Conservation (phyloP, 805 yeast species). For the Candida mattraensis region DNA sequence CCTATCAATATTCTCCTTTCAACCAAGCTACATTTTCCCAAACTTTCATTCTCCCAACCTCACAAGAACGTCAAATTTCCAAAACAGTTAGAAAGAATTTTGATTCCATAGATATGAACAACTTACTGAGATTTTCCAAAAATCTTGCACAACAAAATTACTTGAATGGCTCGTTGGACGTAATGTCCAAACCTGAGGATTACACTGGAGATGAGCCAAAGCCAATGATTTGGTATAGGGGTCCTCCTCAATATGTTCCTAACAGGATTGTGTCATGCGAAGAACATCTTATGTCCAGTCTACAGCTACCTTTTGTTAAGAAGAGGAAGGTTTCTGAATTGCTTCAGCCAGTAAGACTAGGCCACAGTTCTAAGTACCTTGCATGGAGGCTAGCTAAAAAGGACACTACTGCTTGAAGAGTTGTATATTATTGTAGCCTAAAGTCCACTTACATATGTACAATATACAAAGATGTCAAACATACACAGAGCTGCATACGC, state of each 20-base stretch:
- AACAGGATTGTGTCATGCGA: constrained; percentile 36
- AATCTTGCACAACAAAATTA: constrained; percentile 22
- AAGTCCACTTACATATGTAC: too few species aligned
- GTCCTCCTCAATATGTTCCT: constrained; percentile 56
- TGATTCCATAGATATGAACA: constrained; percentile 32
- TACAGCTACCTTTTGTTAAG: constrained; percentile 22
- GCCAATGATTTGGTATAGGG: constrained; percentile 64
- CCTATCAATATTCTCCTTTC: constrained; percentile 33
- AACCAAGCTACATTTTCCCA: constrained; percentile 32
- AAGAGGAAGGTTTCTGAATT: constrained; percentile 18
- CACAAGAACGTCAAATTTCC: constrained; percentile 34
- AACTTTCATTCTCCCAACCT: constrained; percentile 38
- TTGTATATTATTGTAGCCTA: too few species aligned
- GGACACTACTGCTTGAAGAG: too few species aligned
- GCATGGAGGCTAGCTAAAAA: constrained; percentile 47
- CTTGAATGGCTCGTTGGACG: constrained; percentile 16
- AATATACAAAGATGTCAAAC: too few species aligned
- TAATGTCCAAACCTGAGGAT: constrained; percentile 23
- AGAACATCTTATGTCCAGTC: constrained; percentile 9
- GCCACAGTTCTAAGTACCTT: constrained; percentile 74
- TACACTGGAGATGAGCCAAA: constrained; percentile 14
- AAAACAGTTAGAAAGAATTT: constrained; percentile 35
- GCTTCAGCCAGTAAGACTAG: constrained; percentile 44
- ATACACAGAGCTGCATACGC: too few species aligned
- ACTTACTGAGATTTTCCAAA: constrained; percentile 29